Evolutionary conservation across 495 filamentous ascomycete species (phyloP), one percentile per base, ranked within the genome.

Genomic region (Aspergillus wentii): DNA sequence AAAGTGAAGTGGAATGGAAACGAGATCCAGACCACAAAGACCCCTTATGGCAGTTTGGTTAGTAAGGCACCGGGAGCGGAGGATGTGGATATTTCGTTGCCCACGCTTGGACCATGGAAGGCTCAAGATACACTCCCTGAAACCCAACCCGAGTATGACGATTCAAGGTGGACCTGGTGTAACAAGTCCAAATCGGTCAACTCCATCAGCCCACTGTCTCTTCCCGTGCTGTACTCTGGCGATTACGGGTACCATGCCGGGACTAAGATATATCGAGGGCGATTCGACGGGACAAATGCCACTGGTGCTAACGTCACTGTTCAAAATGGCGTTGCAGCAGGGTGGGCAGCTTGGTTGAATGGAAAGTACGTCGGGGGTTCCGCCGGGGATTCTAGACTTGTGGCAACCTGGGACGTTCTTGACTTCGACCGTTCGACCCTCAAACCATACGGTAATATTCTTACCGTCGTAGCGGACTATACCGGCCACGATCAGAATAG

Each of bases 191-290:
- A 53, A 8, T 74, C 78, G 0, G 72, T 75, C 38, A 85, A 85
- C 51, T 59, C 76, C 1, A 57, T 64, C 1, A 77, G 77, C 0
- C 78, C 80, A 1, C 68, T 66, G 3, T 76, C 73, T 2, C 71
- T 86, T 3, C 61, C 62, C 0, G 51, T 59, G 0, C 58, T 66
- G 2, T 86, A 80, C 47, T 67, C 70, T 1, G 73, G 69, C 21
- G 85, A 89, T 52, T 87, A 90, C 45, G 82, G 83, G n/a, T 89
- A 75, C 52, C 69, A 85, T 38, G 67, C 73, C 0, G 85, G 84
- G 8, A 69, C 66, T 5, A 64, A 83, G 4, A 43, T 89, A 21
- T 89, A 76, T 56, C 72, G 85, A 3, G 85, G 83, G n/a, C 71
- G 76, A 38, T 90, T 90, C 56, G 36, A 57, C 19, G 54, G 48